phyloP scores from a whole-genome alignment of 805 yeast genomes.

The Wickerhamomyces kurtzmanii region DNA sequence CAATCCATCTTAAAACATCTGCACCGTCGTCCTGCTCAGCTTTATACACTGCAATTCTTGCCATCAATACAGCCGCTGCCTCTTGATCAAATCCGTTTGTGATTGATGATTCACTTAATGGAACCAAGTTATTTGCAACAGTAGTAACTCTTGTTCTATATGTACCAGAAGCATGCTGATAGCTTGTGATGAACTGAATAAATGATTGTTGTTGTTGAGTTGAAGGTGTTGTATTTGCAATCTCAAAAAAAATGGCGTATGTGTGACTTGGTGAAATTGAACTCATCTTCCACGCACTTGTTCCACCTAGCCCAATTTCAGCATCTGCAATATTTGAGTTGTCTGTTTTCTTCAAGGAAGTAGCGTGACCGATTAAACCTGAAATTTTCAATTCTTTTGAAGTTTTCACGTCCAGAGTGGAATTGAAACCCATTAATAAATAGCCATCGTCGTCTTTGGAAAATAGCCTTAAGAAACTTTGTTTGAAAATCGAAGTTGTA shows the following conservation, averaged over 20 bases:
- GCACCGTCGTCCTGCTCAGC: constrained; percentile 80
- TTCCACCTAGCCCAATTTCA: constrained; percentile 90
- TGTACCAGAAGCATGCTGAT: constrained; percentile 93
- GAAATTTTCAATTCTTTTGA: constrained; percentile 81
- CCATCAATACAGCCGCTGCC: constrained; percentile 92
- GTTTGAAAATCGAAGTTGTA: constrained; percentile 90
- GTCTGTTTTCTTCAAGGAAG: constrained; percentile 55
- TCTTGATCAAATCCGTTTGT: constrained; percentile 88
- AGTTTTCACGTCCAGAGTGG: constrained; percentile 78
- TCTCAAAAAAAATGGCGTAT: constrained; percentile 84
- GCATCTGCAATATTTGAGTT: constrained; percentile 78
- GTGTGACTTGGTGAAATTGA: constrained; percentile 81
- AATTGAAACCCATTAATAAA: constrained; percentile 86
- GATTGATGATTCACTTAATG: constrained; percentile 44
- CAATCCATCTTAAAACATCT: constrained; percentile 91
- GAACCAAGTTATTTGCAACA: constrained; percentile 40
- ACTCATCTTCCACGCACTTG: constrained; percentile 82
- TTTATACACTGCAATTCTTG: constrained; percentile 84
- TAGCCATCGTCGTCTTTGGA: constrained; percentile 81
- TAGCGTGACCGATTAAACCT: constrained; percentile 91
- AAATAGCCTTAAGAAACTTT: constrained; percentile 81
- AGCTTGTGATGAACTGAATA: constrained; percentile 83
- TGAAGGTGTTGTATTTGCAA: constrained; percentile 29
- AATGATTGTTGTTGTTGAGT: constrained; percentile 27
- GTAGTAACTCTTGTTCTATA: constrained; percentile 89